Evolutionary conservation across 805 yeast species (phyloP).

Genomic region (Saccharomycopsis sp.): DNA sequence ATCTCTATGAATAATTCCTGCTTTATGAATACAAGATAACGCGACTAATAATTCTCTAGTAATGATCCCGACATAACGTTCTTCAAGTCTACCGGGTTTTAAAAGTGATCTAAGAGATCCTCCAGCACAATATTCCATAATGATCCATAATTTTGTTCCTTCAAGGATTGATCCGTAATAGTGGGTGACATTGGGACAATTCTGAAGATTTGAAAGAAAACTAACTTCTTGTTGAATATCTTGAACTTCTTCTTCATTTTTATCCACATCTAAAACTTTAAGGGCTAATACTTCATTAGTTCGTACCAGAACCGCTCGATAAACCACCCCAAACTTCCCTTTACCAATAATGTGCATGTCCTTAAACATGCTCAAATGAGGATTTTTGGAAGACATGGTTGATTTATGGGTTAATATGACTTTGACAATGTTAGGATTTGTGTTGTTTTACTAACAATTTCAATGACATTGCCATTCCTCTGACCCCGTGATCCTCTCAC

Average conservation of each 20-base stretch:
- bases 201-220: constrained; percentile 70
- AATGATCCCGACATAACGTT: constrained; percentile 71
- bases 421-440: too few species aligned
- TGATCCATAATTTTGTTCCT: constrained; percentile 92
- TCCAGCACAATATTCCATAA: constrained; percentile 97
- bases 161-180: constrained; percentile 82
- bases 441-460: too few species aligned
- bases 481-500: too few species aligned
- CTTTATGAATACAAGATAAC: constrained; percentile 68
- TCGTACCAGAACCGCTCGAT: constrained; percentile 61
- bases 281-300: constrained; percentile 83
- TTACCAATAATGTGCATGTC: constrained; percentile 88
- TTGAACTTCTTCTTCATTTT: constrained; percentile 86
- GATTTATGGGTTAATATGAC: too few species aligned
- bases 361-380: constrained; percentile 44
- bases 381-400: too few species aligned
- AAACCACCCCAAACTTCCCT: constrained; percentile 95
- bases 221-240: constrained; percentile 93
- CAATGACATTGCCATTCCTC: too few species aligned
- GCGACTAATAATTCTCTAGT: constrained; percentile 75
- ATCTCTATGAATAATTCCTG: constrained; percentile 93
- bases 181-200: constrained; percentile 84
- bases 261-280: constrained; percentile 84
- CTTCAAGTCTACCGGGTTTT: constrained; percentile 83
- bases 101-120: constrained; percentile 84